Base-by-base conservation (phyloP, 805 yeast genomes). In the Candida hispaniensis region DNA sequence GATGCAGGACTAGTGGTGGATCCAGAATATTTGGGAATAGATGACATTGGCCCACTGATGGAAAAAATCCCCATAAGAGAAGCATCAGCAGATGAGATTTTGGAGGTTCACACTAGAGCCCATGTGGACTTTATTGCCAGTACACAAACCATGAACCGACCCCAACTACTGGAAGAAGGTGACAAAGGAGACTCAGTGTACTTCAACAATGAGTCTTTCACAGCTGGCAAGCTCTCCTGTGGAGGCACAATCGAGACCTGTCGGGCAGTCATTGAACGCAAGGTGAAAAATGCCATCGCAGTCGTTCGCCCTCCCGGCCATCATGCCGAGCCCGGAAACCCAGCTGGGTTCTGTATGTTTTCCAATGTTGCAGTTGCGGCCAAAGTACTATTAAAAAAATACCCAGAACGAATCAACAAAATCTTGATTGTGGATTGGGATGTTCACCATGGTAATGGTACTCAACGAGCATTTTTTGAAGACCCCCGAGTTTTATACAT, bases 271-370 rank as follows among this genome's bases (percentile, higher is more conserved):
- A 79, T 91, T 7, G 96, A 86, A 53, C 93, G 94, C 3, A 63
- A 68, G 39, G 97, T 88, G 18, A 83, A 83, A 51, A 91, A 91
- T 53, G 76, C 96, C 0, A 52, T 91, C 32, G 99, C 98, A 0
- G 81, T 91, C 6, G 94, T 91, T 10, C 72, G 99, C 45, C 99
- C 99, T 2, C 99, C 99, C 0, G 99, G 99, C 5, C 99, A 91
- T 60, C 99, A 91, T 53, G 97, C 98, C 1, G 99, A 93, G 52
- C 98, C 99, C 2, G 91, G 82, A 46, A 64, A 85, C 10, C 93
- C 98, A 0, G 97, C 95, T 30, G 99, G 99, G 9, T 91, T 91
- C 54, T 91, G 98, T 60, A 63, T 91, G 28, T 91, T 91, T 53
- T 79, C 93, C 42, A 91, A 91, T 51, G 99, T 91, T 14, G 95